phyloP scores from a whole-genome alignment of 2,329 filamentous ascomycete species.

The Fusarium brevicatenulatum region DNA sequence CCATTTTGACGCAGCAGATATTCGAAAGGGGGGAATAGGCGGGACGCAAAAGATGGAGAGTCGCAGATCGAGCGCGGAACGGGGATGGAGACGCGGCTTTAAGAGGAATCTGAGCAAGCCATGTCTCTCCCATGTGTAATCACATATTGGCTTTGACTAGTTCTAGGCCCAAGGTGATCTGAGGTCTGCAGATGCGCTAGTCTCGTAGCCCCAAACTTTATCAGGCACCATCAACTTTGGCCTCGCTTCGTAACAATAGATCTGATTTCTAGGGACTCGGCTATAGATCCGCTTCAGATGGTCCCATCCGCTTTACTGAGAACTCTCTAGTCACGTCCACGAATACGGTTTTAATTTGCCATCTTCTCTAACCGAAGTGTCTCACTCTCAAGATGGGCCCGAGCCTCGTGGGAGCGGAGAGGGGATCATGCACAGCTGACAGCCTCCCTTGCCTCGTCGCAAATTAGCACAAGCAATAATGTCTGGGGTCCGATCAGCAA shows the following conservation, averaged over 20 bases:
- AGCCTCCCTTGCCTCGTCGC: background rate
- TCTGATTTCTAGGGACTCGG: background rate
- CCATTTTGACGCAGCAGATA: slow-evolving; percentile 4
- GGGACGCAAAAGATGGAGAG: background rate
- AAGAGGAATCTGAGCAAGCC: slow-evolving; percentile 2
- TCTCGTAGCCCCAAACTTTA: slow-evolving; percentile 10
- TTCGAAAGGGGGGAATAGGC: too few species aligned
- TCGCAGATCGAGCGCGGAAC: background rate
- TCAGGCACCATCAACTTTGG: background rate
- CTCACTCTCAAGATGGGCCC: background rate
- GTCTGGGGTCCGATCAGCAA: background rate
- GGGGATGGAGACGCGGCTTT: background rate
- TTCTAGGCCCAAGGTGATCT: slow-evolving; percentile 7
- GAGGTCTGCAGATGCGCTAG: slow-evolving; percentile 11
- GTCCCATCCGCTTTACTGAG: background rate
- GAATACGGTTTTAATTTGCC: background rate
- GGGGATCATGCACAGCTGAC: background rate
- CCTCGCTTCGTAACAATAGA: background rate
- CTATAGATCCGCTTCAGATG: background rate
- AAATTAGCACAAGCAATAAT: background rate
- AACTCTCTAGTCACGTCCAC: background rate
- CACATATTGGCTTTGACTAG: background rate
- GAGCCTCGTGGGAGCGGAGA: slow-evolving; percentile 11
- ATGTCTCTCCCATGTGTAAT: background rate
- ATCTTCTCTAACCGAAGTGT: background rate